Base-by-base conservation (phyloP, 1,284 basidiomycete species). In the Xerocomus minutiporus region DNA sequence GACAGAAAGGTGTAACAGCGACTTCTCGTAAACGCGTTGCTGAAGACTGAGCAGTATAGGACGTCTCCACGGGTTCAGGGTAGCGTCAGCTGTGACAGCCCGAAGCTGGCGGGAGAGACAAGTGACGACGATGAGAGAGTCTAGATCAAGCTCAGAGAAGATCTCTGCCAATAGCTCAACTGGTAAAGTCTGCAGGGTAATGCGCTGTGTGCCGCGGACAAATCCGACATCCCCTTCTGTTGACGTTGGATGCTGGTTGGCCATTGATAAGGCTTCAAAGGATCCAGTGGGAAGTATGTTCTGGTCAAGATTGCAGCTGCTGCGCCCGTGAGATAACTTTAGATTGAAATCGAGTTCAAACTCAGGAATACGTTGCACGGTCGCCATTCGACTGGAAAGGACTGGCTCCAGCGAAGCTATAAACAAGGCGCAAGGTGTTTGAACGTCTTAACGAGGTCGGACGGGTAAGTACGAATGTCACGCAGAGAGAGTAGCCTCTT, bases 131-230 rank as follows among this genome's bases (percentile, higher is more conserved):
- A 86, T 69, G 35, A 88, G 77, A 15, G 82, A 79, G 32, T 73
- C 67, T 17, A 89, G 69, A 60, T 86, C 81, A 45, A 89, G 77
- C 60, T 87, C 81, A 39, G 77, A 73, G 39, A 89, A 73, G 36
- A 88, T 81, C 56, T 84, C 82, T n/a, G 81, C 83, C 53, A 89
- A 79, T 51, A 90, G 75, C 62, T 89, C 87, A 34, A 85, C 83
- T 20, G 87, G 86, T 7, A 90, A 73, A 8, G 75, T 73, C 58
- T 86, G 77, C 38, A 82, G 62, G 29, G 60, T 46, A 36, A 36
- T 45, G 40, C 35, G 36, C 25, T 41, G 51, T 42, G 31, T 39
- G 8, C 15, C 25, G 39, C 29, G 42, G 34, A 41, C 11, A 31
- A 25, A 38, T n/a, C 15, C 34, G 25, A 43, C 36, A n/a, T 41